These are phyloP conservation scores for Ophiorrhiza pumila DNA, from an alignment of 257 asterid genomes.

Conservation along the genomic window DNA sequence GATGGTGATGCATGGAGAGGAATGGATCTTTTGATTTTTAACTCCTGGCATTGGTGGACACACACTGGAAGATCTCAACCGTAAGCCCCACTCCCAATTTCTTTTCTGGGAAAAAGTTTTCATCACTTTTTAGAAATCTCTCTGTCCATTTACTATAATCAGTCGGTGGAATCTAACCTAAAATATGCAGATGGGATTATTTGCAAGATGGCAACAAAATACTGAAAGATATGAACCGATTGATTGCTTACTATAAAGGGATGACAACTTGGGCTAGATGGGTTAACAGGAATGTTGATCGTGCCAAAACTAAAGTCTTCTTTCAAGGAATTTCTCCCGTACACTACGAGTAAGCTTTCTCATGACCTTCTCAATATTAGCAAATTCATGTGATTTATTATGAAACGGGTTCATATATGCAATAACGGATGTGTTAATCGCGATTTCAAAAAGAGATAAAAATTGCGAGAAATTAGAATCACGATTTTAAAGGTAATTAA, in stretches of 20 bases:
- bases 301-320: conserved; percentile 76
- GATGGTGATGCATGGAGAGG: conserved; percentile 68
- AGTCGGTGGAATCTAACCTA: too few species aligned
- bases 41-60: conserved; percentile 98
- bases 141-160: too few species aligned
- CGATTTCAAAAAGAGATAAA: too few species aligned
- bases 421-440: too few species aligned
- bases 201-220: conserved; percentile 59
- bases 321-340: conserved; percentile 91
- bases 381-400: too few species aligned
- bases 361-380: too few species aligned
- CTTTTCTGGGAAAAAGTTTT: background rate
- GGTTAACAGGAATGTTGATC: conserved; percentile 64
- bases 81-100: conserved; percentile 30
- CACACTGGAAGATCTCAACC: conserved; percentile 73
- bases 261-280: conserved; percentile 91
- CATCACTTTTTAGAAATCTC: too few species aligned
- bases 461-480: too few species aligned
- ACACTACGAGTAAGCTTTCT: conserved; percentile 76
- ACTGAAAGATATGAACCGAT: conserved; percentile 78
- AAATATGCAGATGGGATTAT: conserved; percentile 74
- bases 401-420: too few species aligned
- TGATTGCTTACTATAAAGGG: conserved; percentile 80
- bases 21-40: conserved; percentile 76
- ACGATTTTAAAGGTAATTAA: too few species aligned